Percentiles rank a stretch among this genome's conserved stretches.
phyloP scores from a whole-genome alignment of 2,329 filamentous ascomycete species.

The Cladosporium oxysporum region DNA sequence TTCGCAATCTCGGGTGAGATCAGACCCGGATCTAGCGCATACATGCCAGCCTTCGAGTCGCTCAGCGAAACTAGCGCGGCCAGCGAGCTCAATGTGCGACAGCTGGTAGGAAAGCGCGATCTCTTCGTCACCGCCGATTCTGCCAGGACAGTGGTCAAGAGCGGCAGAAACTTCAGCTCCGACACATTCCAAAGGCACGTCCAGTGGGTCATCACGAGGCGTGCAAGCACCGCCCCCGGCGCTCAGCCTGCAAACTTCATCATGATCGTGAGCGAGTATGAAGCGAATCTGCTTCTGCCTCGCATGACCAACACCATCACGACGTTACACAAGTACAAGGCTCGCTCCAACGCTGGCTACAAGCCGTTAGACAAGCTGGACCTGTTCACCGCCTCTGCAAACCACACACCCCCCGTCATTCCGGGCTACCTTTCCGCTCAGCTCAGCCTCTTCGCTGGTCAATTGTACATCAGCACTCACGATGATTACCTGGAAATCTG shows the following conservation, averaged over 20 bases:
- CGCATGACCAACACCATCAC: constrained; percentile 40
- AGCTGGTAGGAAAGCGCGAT: constrained; percentile 39
- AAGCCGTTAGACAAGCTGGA: constrained; percentile 48
- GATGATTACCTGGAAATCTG: constrained; percentile 58
- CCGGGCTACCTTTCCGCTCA: constrained; percentile 43
- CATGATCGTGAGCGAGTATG: constrained; percentile 62
- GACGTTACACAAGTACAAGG: constrained; percentile 55
- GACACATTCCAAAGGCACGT: constrained; percentile 57
- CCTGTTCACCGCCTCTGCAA: constrained; percentile 45
- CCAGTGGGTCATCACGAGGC: constrained; percentile 53
- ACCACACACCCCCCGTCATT: constrained; percentile 21
- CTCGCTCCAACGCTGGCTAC: constrained; percentile 44
- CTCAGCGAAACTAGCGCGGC: constrained; percentile 47
- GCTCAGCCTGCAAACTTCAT: constrained; percentile 31
- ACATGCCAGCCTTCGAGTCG: constrained; percentile 49
- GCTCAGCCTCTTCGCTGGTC: constrained; percentile 68
- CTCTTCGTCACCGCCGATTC: constrained; percentile 57
- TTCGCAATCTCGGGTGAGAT: constrained; percentile 45
- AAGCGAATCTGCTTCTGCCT: constrained; percentile 56
- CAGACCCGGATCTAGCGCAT: constrained; percentile 35
- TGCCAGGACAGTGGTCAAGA: constrained; percentile 44
- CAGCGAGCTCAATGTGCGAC: constrained; percentile 32
- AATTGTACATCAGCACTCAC: constrained; percentile 61
- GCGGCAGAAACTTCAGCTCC: constrained; percentile 12
- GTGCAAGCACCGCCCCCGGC: constrained; percentile 12